Evolutionary conservation across 2,329 filamentous ascomycete genomes (phyloP).

Genomic region (Juglanconis sp.): DNA sequence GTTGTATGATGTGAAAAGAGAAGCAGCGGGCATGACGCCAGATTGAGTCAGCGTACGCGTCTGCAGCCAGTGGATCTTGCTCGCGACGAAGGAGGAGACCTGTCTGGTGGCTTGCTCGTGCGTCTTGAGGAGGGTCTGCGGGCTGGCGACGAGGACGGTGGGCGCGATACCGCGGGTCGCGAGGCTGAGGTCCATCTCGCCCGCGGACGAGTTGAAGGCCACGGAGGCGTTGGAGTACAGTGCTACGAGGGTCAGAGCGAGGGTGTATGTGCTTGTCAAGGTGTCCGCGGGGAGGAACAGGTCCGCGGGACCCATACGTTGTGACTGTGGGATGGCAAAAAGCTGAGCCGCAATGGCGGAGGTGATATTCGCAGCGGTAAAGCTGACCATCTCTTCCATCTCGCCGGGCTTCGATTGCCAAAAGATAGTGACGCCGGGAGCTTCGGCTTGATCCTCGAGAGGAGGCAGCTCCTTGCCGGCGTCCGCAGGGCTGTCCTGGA

Average conservation of each 20-base stretch:
- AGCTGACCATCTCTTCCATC: constrained; percentile 71
- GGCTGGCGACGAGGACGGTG: constrained; percentile 76
- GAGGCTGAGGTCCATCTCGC: constrained; percentile 66
- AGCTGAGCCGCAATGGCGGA: constrained; percentile 79
- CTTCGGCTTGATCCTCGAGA: constrained; percentile 50
- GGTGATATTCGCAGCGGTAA: constrained; percentile 81
- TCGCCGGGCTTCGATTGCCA: constrained; percentile 56
- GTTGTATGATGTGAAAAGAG: constrained; percentile 60
- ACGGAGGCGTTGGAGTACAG: constrained; percentile 82
- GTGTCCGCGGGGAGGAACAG: constrained; percentile 82
- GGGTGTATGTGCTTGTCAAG: constrained; percentile 73
- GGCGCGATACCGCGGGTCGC: constrained; percentile 74
- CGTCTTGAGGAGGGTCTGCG: constrained; percentile 66
- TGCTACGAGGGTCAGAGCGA: constrained; percentile 76
- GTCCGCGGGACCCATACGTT: constrained; percentile 72
- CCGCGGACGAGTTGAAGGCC: constrained; percentile 84
- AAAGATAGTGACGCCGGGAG: constrained; percentile 61
- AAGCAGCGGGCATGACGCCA: constrained; percentile 70
- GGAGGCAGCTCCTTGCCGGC: constrained; percentile 63
- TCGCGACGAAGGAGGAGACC: constrained; percentile 61
- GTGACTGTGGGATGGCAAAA: constrained; percentile 68
- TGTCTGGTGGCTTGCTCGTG: constrained; percentile 60
- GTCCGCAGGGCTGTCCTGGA: constrained; percentile 64
- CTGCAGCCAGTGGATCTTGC: constrained; percentile 68
- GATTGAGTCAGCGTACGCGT: constrained; percentile 64